Evolutionary conservation across 208 protist genomes (phyloP), one percentile per base, ranked within the genome.

Genomic region (Vickermania ingenoplastis): DNA sequence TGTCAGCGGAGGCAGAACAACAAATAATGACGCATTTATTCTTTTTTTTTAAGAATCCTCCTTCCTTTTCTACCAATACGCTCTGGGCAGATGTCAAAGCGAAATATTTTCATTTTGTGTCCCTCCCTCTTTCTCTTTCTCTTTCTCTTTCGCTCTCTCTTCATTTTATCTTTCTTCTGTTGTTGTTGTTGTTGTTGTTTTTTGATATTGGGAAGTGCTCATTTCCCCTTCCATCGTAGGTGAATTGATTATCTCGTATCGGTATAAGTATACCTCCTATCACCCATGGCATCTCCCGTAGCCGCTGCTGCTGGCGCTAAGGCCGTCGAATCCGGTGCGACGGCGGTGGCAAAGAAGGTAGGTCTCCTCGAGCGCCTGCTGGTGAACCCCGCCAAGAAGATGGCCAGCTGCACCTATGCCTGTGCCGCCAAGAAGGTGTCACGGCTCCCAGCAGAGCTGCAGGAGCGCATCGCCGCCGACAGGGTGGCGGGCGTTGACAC

Each of bases 401-500:
- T 89, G 57, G 83, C 89, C 69, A 50, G 26, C 28, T 69, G 78
- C 60, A 87, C 87, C 0, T 76, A 66, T 11, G 56, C 3, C 21
- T 88, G 86, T 63, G 52, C 83, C 61, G 57, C 67, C 25, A 50
- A 56, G n/a, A 62, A 66, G 5, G 69, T 81, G 57, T 68, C 74
- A 7, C 31, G 30, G 13, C 68, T 85, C 41, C 65, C 73, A 21
- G 71, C 69, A 31, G 65, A 52, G 48, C 79, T 91, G 57, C 57
- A 69, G 53, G 36, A 45, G 36, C 36, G 36, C 11, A 45, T 45
- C 36, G 36, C 36, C 36, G 48, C 74, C 55, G 67, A 81, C 67
- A 70, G 84, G 31, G 73, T 76, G 13, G 60, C 69, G 36, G 87
- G 87, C 25, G 68, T 77, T 0, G 87, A 91, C 65, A 83, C 79